phyloP scores from a whole-genome alignment of 1,284 basidiomycete genomes.

The Rhizoctonia solani region DNA sequence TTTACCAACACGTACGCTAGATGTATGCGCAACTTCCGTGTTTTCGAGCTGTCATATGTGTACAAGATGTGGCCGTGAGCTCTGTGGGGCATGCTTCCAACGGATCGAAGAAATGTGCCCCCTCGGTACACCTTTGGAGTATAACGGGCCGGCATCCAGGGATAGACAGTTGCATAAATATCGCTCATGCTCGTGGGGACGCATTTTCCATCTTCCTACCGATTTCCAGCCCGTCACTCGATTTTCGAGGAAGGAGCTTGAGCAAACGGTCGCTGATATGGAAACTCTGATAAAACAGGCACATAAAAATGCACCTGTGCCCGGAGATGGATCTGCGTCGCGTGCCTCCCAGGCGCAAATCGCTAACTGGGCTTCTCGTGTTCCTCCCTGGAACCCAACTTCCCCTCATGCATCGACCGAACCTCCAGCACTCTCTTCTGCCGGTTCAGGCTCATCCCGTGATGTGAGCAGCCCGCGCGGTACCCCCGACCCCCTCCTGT shows the following conservation, averaged over 20 bases:
- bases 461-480: slow-evolving; percentile 39
- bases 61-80: slow-evolving; percentile 84
- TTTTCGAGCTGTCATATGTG: slow-evolving; percentile 92
- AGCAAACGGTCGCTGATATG: slow-evolving; percentile 69
- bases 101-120: slow-evolving; percentile 66
- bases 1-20: slow-evolving; percentile 49
- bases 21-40: slow-evolving; percentile 90
- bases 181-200: slow-evolving; percentile 66
- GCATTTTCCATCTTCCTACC: slow-evolving; percentile 53
- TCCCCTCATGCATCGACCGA: slow-evolving; percentile 18
- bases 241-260: slow-evolving; percentile 68
- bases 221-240: slow-evolving; percentile 82
- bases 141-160: slow-evolving; percentile 50
- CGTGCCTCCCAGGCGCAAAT: slow-evolving; percentile 1
- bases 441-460: slow-evolving; percentile 24
- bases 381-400: neutral
- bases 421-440: slow-evolving; percentile 26
- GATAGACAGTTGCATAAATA: slow-evolving; percentile 47
- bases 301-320: slow-evolving; percentile 16
- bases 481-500: slow-evolving; percentile 31
- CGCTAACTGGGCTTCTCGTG: neutral
- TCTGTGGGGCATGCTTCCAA: slow-evolving; percentile 81
- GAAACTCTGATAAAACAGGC: slow-evolving; percentile 52
- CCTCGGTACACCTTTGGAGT: slow-evolving; percentile 54
- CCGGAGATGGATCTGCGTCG: no score